Conservation (phyloP, 495 filamentous ascomycete genomes). For the Talaromyces liani region DNA sequence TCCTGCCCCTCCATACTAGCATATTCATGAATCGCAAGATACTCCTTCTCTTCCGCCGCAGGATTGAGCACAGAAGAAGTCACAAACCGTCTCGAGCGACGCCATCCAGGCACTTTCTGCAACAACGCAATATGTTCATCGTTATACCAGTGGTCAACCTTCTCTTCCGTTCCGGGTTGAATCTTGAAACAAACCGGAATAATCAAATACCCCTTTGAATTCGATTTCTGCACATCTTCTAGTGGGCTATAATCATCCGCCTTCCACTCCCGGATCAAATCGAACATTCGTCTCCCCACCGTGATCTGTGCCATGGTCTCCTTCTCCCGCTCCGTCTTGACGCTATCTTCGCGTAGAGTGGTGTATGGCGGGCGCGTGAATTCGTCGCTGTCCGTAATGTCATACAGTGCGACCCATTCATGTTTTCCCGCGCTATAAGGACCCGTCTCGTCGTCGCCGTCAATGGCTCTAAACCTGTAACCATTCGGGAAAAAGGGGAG, state of each 20-base stretch:
- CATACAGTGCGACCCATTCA: conserved; percentile 71
- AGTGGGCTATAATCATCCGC: conserved; percentile 45
- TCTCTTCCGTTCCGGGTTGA: conserved; percentile 45
- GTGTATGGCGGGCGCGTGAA: conserved; percentile 61
- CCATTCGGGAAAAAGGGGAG: conserved; percentile 68
- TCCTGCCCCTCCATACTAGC: conserved; percentile 54
- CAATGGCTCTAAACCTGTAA: conserved; percentile 65
- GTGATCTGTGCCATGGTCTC: conserved; percentile 69
- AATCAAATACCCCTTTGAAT: conserved; percentile 53
- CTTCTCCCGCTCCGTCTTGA: conserved; percentile 65
- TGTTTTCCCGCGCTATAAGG: conserved; percentile 32
- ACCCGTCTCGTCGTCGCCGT: conserved; percentile 24
- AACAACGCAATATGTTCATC: conserved; percentile 68
- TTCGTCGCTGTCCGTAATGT: conserved; percentile 65
- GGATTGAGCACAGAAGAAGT: conserved; percentile 46
- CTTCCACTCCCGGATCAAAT: conserved; percentile 48
- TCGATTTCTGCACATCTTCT: conserved; percentile 45
- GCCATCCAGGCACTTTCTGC: conserved; percentile 67
- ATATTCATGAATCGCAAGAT: conserved; percentile 65
- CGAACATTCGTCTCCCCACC: conserved; percentile 61
- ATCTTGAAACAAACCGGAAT: conserved; percentile 54
- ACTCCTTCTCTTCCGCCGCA: conserved; percentile 43
- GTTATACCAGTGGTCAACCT: conserved; percentile 58
- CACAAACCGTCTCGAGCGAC: conserved; percentile 57
- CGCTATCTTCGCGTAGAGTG: conserved; percentile 51